Evolutionary conservation across 2,329 filamentous ascomycete species (phyloP).

Genomic region (Stagonosporopsis cucurbitacearum): DNA sequence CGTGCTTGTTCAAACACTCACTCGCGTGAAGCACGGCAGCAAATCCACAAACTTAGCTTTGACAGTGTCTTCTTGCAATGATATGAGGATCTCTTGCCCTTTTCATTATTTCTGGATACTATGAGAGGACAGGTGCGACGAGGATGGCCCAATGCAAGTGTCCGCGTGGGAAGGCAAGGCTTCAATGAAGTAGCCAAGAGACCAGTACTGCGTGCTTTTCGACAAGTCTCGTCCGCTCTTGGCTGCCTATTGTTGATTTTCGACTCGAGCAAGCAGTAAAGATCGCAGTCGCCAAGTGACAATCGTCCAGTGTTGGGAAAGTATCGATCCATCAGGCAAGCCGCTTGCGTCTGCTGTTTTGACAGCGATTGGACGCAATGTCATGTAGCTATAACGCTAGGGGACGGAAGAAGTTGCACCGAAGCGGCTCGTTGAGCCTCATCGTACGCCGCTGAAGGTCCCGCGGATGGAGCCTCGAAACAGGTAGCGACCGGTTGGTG

Average conservation of each 20-base stretch:
- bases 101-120: neutral
- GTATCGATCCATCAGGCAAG: neutral
- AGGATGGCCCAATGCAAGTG: neutral
- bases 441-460: neutral
- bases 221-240: conserved; percentile 2
- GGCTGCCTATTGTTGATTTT: conserved; percentile 7
- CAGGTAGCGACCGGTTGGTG: conserved; percentile 1
- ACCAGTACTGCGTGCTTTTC: neutral
- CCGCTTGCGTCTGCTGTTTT: conserved; percentile 7
- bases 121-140: neutral
- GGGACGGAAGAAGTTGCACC: conserved; percentile 11
- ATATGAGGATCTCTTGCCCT: no score
- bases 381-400: conserved; percentile 5
- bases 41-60: no score
- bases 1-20: neutral
- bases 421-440: conserved; percentile 18
- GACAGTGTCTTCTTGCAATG: neutral
- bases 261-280: conserved; percentile 2
- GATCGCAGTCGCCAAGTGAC: conserved; percentile 13
- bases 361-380: neutral
- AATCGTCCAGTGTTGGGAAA: conserved; percentile 2
- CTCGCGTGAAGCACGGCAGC: neutral
- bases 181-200: conserved; percentile 4
- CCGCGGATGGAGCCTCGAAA: conserved; percentile 7
- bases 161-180: neutral